Base-by-base conservation (phyloP, 352 stramenopile genomes). In the Pythium dissotocum region DNA sequence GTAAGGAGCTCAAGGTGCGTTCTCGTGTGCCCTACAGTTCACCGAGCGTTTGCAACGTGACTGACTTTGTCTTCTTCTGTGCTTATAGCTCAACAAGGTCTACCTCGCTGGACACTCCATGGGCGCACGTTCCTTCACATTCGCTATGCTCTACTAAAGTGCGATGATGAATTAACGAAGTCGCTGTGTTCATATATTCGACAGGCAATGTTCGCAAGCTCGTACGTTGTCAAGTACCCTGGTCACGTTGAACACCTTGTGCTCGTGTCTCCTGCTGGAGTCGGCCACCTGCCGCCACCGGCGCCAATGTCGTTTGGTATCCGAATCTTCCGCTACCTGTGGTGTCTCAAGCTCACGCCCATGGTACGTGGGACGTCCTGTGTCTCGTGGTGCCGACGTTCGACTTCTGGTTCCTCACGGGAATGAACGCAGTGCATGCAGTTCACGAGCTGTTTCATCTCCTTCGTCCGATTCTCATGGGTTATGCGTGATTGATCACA, bases 61-160 rank as follows among this genome's bases (percentile, higher is more conserved):
- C 21, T 24, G 21, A 24, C 21, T 24, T 24, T 24, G 21, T 24
- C 21, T 24, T 24, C 21, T 24, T 24, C 21, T 24, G 21, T 24
- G 21, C 21, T 24, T 24, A 24, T 6, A 88, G 72, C 71, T 90
- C n/a, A 64, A 87, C n/a, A 80, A 78, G 21, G 84, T 92, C 57
- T 80, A 82, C 46, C 53, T 92, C 6, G 76, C 68, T 40, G 83
- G 79, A 5, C 84, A 92, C 40, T 92, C 84, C 0, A 82, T 92
- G 70, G 84, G 84, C 1, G 80, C 86, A 78, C 3, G 66, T 51
- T 2, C 13, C 5, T 9, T 16, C 51, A 16, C 8, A 5, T 24
- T 18, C 21, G 21, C 21, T 24, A 24, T 24, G 21, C 21, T 24
- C 21, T 24, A 24, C 21, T 24, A 24, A 24, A 24, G 21, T 24